These are phyloP conservation scores for Phytophthora capsici DNA, from an alignment of 352 stramenopile species.

Conservation along the genomic window DNA sequence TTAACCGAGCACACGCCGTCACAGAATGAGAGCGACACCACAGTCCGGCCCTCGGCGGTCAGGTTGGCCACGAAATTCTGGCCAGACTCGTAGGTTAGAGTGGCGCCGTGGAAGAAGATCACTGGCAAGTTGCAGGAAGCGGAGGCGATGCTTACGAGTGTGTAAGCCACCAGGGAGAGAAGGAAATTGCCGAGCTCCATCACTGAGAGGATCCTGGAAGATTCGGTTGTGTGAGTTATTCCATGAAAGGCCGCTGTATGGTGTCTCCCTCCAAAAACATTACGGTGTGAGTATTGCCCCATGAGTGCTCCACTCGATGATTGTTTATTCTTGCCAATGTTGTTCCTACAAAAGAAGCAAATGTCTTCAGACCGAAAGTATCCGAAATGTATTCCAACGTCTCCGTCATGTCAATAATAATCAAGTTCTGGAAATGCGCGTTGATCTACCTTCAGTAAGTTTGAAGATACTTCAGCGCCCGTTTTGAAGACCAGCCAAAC, in stretches of 20 bases:
- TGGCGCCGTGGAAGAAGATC: conserved; percentile 55
- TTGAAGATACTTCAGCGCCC: conserved; percentile 20
- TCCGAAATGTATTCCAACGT: conserved; percentile 43
- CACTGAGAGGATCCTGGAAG: neutral
- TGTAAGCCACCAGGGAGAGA: neutral
- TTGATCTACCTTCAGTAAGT: conserved; percentile 1
- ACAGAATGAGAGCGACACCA: conserved; percentile 46
- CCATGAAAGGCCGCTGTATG: neutral
- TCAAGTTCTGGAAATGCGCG: conserved; percentile 33
- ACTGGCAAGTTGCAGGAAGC: conserved; percentile 28
- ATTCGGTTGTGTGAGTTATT: neutral
- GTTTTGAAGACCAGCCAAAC: conserved; percentile 46
- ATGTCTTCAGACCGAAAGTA: conserved; percentile 42
- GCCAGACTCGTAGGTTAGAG: conserved; percentile 6
- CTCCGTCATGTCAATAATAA: conserved; percentile 35
- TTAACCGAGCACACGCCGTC: conserved; percentile 31
- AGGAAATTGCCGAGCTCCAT: neutral
- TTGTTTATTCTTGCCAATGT: too few species aligned
- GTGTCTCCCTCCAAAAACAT: too few species aligned
- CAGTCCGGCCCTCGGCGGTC: conserved; percentile 30
- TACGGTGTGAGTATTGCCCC: neutral
- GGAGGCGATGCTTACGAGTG: neutral
- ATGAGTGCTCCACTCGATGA: neutral
- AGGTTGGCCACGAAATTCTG: conserved; percentile 37
- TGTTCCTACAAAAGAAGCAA: conserved; percentile 21